Conservation (phyloP, 1,139 yeast genomes). For the Candida frijolesensis region DNA sequence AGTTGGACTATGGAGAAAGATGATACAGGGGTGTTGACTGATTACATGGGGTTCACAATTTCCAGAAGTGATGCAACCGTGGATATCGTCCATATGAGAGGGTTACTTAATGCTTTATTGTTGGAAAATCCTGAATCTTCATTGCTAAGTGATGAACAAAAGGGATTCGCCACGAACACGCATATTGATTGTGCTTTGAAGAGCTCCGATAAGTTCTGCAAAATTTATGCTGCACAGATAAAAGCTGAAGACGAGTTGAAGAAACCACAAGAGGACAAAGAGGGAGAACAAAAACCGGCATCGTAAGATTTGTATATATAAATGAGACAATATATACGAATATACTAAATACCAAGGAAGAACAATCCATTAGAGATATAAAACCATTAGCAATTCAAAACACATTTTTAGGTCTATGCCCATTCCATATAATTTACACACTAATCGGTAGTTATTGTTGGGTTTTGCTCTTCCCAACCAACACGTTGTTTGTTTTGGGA, state of each 20-base stretch:
- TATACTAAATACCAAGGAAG: too few relatives aligned
- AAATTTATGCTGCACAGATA: slow-evolving; percentile 22
- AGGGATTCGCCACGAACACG: slow-evolving; percentile 24
- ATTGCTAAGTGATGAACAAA: slow-evolving; percentile 16
- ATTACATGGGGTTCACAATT: slow-evolving; percentile 31
- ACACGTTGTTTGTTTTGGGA: too few relatives aligned
- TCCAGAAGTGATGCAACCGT: slow-evolving; percentile 35
- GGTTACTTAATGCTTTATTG: slow-evolving; percentile 26
- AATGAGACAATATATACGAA: too few relatives aligned
- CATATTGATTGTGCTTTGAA: slow-evolving; percentile 36
- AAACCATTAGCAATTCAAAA: too few relatives aligned
- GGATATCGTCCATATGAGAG: slow-evolving; percentile 30
- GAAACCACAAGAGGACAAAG: background rate
- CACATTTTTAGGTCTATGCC: too few relatives aligned
- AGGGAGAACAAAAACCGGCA: too few relatives aligned
- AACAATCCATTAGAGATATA: too few relatives aligned
- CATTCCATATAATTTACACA: too few relatives aligned
- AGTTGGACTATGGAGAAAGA: slow-evolving; percentile 25
- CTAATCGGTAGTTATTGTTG: too few relatives aligned
- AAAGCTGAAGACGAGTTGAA: background rate
- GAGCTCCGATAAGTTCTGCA: slow-evolving; percentile 28
- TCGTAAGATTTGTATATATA: too few relatives aligned
- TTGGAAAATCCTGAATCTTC: slow-evolving; percentile 9
- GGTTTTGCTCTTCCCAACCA: too few relatives aligned
- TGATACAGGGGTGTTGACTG: slow-evolving; percentile 20